Evolutionary conservation across 2,329 filamentous ascomycete genomes (phyloP).

Genomic region (Sarocladium strictum): DNA sequence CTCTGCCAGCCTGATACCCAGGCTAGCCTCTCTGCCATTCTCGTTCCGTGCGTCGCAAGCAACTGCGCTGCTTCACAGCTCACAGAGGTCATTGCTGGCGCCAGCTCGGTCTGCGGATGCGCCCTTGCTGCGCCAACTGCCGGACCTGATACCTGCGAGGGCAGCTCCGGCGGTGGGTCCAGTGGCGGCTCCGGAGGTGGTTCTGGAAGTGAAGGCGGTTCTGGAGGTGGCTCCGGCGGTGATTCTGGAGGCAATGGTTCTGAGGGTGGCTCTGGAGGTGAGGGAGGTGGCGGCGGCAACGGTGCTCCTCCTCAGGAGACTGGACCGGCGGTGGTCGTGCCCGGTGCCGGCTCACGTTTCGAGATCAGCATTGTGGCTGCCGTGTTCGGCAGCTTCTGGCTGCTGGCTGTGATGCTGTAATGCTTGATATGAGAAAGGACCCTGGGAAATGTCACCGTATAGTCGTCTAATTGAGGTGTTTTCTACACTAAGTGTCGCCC

Average conservation of each 20-base stretch:
- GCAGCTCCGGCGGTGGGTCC: constrained; percentile 9
- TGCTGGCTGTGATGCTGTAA: constrained; percentile 18
- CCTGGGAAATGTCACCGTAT: background rate
- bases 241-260: constrained; percentile 7
- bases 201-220: background rate
- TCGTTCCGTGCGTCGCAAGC: constrained; percentile 18
- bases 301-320: constrained; percentile 8
- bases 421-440: constrained; percentile 1
- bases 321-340: constrained; percentile 11
- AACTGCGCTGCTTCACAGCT: constrained; percentile 15
- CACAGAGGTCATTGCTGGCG: constrained; percentile 17
- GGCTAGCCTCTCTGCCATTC: constrained; percentile 16
- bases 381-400: constrained; percentile 19
- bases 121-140: background rate
- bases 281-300: constrained; percentile 4
- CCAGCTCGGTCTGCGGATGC: constrained; percentile 11
- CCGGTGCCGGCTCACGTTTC: constrained; percentile 14
- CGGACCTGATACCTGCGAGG: constrained; percentile 13
- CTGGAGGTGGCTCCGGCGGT: constrained; percentile 8
- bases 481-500: background rate
- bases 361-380: constrained; percentile 20
- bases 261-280: constrained; percentile 5
- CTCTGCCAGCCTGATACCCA: constrained; percentile 16
- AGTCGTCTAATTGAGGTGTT: background rate
- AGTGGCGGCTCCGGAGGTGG: constrained; percentile 10